A percentile compares a stretch with the other conserved stretches of the same genome.
Evolutionary conservation across 352 stramenopile species (phyloP).

Genomic region (Peronosclerospora sorghi): DNA sequence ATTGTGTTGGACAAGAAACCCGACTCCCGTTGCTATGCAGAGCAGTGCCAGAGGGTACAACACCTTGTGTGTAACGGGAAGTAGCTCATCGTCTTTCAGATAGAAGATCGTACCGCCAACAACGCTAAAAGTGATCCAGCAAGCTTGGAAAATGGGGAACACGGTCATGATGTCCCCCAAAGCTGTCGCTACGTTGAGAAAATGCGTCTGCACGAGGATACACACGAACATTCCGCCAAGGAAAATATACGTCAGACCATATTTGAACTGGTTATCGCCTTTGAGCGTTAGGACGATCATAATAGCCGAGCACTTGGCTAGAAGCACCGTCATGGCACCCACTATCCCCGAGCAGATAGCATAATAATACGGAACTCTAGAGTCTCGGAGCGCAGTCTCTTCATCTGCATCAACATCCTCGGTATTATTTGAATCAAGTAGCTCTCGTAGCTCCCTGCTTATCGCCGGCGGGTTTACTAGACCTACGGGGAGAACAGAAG

Average conservation of each 20-base stretch:
- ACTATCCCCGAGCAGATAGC: constrained; percentile 81
- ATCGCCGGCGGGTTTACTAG: constrained; percentile 14
- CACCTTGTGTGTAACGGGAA: constrained; percentile 40
- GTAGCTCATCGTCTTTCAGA: constrained; percentile 49
- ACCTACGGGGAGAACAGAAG: constrained; percentile 8
- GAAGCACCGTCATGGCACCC: constrained; percentile 69
- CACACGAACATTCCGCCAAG: constrained; percentile 78
- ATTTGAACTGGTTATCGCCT: constrained; percentile 81
- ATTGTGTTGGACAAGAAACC: constrained; percentile 59
- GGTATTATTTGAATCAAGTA: constrained; percentile 17
- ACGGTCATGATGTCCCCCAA: constrained; percentile 84
- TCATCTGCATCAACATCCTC: constrained; percentile 22
- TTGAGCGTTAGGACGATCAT: constrained; percentile 79
- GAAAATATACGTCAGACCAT: constrained; percentile 78
- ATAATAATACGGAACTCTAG: constrained; percentile 75
- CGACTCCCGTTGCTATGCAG: constrained; percentile 56
- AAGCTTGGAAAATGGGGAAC: constrained; percentile 82
- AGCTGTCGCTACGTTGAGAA: constrained; percentile 78
- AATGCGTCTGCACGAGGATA: constrained; percentile 80
- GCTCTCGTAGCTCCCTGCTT: constrained; percentile 22
- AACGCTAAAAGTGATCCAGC: constrained; percentile 84
- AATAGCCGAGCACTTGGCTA: constrained; percentile 79
- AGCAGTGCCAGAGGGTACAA: constrained; percentile 68
- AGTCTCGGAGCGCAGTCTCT: constrained; percentile 21
- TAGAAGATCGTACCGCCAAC: constrained; percentile 80